A percentile compares a stretch with the other conserved stretches of the same genome.
phyloP scores from a whole-genome alignment of 495 filamentous ascomycete species.

The Cercophora newfieldiana region DNA sequence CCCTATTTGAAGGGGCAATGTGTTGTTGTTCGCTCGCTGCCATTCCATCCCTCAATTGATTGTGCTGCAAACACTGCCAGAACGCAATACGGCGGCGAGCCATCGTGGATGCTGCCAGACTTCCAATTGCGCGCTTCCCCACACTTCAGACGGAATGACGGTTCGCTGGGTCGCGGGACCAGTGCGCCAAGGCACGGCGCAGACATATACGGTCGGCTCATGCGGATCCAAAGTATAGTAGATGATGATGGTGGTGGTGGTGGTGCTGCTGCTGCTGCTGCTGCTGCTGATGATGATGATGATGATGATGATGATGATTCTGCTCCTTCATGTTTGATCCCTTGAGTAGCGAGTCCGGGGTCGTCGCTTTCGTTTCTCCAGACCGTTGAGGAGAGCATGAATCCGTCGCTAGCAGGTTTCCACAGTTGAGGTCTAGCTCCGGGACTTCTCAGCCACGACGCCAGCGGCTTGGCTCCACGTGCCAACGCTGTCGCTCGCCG shows the following conservation, averaged over 20 bases:
- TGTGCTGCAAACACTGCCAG: neutral
- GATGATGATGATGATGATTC: neutral
- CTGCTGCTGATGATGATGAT: no score
- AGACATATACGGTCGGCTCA: conserved; percentile 13
- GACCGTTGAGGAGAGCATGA: conserved; percentile 4
- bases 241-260: neutral
- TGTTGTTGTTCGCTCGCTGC: no score
- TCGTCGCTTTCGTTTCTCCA: neutral
- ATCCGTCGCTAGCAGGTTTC: neutral
- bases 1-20: neutral
- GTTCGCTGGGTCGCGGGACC: neutral
- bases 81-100: neutral
- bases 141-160: conserved; percentile 8
- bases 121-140: conserved; percentile 18
- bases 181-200: conserved; percentile 16
- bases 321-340: neutral
- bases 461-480: conserved; percentile 15
- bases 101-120: neutral
- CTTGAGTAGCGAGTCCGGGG: neutral
- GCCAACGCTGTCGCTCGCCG: neutral
- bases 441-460: conserved; percentile 11
- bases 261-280: no score
- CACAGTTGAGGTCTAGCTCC: conserved; percentile 6
- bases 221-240: neutral
- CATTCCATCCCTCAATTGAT: neutral